Conservation (phyloP, 225 moss, liverwort and hornwort genomes). For the Takakia lepidozioides region DNA sequence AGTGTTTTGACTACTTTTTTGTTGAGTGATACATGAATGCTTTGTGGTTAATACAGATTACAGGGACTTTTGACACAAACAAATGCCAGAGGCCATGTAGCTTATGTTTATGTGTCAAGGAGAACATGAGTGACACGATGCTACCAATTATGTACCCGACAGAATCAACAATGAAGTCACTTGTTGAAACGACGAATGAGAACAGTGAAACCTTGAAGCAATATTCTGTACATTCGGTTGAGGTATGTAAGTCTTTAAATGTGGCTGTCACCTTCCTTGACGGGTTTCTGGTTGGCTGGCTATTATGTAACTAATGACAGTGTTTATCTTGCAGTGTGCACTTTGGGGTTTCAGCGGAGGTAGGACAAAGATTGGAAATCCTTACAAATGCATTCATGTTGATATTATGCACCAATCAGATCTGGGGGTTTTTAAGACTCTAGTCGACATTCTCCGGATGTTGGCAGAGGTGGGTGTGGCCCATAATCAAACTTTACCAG, state of each 20-base stretch:
- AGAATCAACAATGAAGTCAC: not conserved
- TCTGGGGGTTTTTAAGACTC: not conserved
- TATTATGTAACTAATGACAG: not conserved
- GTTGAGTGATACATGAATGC: not conserved
- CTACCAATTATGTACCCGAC: not conserved
- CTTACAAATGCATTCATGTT: not conserved
- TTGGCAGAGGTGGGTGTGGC: not conserved
- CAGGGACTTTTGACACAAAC: constrained; percentile 7
- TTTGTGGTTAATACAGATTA: constrained; percentile 1
- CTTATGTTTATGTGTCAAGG: not conserved
- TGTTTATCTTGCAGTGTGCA: not conserved
- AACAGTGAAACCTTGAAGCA: not conserved
- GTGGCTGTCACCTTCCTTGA: not conserved
- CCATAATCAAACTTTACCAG: not conserved
- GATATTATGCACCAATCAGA: constrained; percentile 1
- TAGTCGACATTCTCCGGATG: not conserved
- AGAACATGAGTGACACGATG: not conserved
- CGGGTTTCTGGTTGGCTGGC: not conserved
- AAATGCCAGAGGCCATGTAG: constrained; percentile 4
- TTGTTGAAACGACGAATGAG: not conserved
- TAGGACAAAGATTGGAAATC: not conserved
- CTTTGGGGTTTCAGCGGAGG: not conserved
- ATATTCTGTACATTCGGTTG: constrained; percentile 2
- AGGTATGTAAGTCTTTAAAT: not conserved
- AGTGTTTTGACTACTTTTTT: not conserved